Base-by-base conservation (phyloP, 2,329 filamentous ascomycete species). In the Sporothrix luriei region DNA sequence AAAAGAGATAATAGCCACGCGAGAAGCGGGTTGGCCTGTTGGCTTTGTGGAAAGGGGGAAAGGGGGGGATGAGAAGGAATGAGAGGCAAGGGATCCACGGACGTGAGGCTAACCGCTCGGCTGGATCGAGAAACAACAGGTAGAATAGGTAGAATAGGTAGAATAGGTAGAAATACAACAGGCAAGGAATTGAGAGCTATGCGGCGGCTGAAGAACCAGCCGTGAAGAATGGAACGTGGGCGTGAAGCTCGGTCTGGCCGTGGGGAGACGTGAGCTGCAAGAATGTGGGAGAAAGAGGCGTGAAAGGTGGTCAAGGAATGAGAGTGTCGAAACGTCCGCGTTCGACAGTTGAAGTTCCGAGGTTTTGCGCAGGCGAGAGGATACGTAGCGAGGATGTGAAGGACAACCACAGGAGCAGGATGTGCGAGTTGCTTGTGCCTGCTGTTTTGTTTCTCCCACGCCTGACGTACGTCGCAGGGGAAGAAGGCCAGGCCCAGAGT, bases 21-120 rank as follows among this genome's bases (percentile, higher is more conserved):
- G 65, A 68, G 51, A 68, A 68, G 57, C 21, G 38, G 51, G 48
- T 40, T 26, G 21, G 14, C 16, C 24, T 14, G 61, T 29, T 16
- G 49, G 48, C 51, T 33, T 26, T 21, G 33, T 46, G 51, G 49
- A n/a, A 26, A 49, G 24, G 21, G 21, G 33, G 49, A 29, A 26
- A 49, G 24, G 21, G 21, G 19, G 29, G 24, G 2, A 61, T 10
- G 38, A 49, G 26, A 64, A 11, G 61, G 24, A 3, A 61, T 10
- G 38, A 49, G 26, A 64, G n/a, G 61, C 61, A 64, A 49, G 40
- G 59, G 65, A 57, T 68, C 52, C 51, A 46, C 65, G 65, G 46
- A 46, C 51, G 65, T 67, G 65, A 67, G 14, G 65, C 65, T 55
- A 67, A 57, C 65, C 65, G 51, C 40, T n/a, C 65, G 65, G 52